Evolutionary conservation across 371 early-diverging fungal species (phyloP), one percentile per base, ranked within the genome.

Genomic region (Circinella umbellata): DNA sequence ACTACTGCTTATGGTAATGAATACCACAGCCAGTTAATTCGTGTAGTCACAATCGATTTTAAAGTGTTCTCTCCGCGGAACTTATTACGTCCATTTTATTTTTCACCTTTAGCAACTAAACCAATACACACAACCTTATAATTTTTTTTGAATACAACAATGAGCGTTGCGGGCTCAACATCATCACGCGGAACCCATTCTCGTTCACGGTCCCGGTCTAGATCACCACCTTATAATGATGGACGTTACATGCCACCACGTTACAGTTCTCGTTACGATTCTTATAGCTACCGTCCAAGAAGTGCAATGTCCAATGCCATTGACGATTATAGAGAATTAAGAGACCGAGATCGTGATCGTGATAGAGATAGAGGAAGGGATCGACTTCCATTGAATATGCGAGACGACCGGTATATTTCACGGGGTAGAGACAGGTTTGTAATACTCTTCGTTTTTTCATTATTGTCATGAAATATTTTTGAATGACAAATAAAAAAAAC

Each of bases 151-250:
- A 42, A 6, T 46, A 42, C 17, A 27, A 47, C 10, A 48, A 86
- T 77, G 87, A 88, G 79, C 76, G 83, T 73, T 68, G 75, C 82
- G 48, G 84, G 84, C 73, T 84, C 84, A 71, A 76, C 80, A 72
- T 84, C 84, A 64, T 84, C 84, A 59, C 77, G 79, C 63, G 84
- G 82, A 48, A 81, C 84, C 8, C 81, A 76, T 66, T 72, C 85
- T 61, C 68, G 87, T 61, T 79, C 81, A 64, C 76, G 80, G 55
- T 73, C 85, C 66, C 59, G 86, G 74, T 78, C 88, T 70, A 64
- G 85, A 70, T 75, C 87, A 67, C 84, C 84, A 49, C 82, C 80
- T 27, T 81, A 80, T 65, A 82, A 67, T 37, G 84, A 84, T 61
- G 77, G 78, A 38, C 70, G 84, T 48, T 80, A 80, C 70, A 37